Evolutionary conservation across 2,329 filamentous ascomycete genomes (phyloP), one percentile per base, ranked within the genome.

Genomic region (Aspergillus ochraceus): DNA sequence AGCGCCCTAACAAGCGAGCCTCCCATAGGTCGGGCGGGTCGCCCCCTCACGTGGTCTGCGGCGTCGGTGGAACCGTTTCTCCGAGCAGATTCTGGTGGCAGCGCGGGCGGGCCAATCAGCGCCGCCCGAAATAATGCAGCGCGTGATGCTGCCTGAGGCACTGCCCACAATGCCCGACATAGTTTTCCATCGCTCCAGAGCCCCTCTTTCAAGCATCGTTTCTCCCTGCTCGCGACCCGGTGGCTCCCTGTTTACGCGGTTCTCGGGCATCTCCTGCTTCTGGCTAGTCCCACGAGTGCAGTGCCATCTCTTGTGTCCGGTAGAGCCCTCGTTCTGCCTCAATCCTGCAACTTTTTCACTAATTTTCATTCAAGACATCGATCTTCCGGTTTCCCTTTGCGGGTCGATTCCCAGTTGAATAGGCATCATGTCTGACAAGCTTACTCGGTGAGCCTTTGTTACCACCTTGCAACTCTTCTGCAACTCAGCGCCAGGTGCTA

Each of bases 351-450:
- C 32, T 12, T 45, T 45, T 54, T 55, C 29, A 19, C 45, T 42
- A 14, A 55, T 39, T 36, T 36, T 32, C 32, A 6, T 20, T 47
- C 17, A 20, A 51, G 56, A 45, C 45, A 54, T 53, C 47, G 42
- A 24, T 57, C 36, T 20, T 42, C 42, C 26, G 20, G 36, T 42
- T 46, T 59, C 39, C 51, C 24, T 56, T 30, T 52, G 49, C 58
- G 42, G 56, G 26, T 59, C 46, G 17, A 59, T 62, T 60, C 36
- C 52, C 55, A 67, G 57, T 55, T 58, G 61, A 68, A 57, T 57
- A 61, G 70, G 71, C 80, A 84, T 72, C 74, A 97, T 97, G 92
- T 85, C 91, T 76, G 92, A 97, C 85, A 97, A 90, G 82, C 87
- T 97, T 73, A 98, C 94, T 71, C 91, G 93, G 92, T 97, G 88